These are phyloP conservation scores for Metschnikowia proteae DNA, from an alignment of 805 yeast species.

Conservation along the genomic window DNA sequence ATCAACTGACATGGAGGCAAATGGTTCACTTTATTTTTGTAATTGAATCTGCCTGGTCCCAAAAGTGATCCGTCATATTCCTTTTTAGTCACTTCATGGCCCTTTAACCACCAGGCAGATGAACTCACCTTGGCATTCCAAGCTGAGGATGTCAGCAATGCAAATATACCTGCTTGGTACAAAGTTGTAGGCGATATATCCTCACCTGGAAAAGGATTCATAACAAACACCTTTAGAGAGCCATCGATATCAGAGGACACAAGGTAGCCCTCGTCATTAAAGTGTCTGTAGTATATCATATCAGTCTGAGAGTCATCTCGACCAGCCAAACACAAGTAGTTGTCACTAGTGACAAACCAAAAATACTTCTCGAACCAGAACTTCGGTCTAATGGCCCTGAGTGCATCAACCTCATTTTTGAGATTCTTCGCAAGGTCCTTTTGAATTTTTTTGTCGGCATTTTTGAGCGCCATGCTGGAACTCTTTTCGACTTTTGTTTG, in stretches of 20 bases:
- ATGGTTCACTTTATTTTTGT: constrained; percentile 51
- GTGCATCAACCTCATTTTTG: constrained; percentile 46
- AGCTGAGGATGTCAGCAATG: constrained; percentile 78
- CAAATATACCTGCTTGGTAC: constrained; percentile 82
- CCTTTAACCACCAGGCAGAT: constrained; percentile 83
- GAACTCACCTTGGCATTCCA: constrained; percentile 85
- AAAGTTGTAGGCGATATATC: constrained; percentile 81
- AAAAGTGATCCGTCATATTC: constrained; percentile 59
- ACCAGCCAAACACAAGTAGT: constrained; percentile 82
- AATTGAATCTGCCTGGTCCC: constrained; percentile 57
- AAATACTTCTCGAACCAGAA: constrained; percentile 91
- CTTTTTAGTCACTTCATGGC: constrained; percentile 63
- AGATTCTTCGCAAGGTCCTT: constrained; percentile 65
- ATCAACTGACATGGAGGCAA: constrained; percentile 80
- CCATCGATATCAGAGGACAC: constrained; percentile 74
- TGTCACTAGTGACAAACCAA: constrained; percentile 93
- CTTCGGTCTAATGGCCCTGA: constrained; percentile 64
- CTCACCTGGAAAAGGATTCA: constrained; percentile 70
- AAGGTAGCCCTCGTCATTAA: constrained; percentile 66
- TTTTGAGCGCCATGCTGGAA: constrained; percentile 72
- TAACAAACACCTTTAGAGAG: constrained; percentile 71
- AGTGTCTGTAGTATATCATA: constrained; percentile 72
- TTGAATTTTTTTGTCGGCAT: constrained; percentile 73
- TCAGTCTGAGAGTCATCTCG: constrained; percentile 78
- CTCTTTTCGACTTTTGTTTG: constrained; percentile 77